Evolutionary conservation across 352 stramenopile genomes (phyloP).

Genomic region (Plasmopara muralis): DNA sequence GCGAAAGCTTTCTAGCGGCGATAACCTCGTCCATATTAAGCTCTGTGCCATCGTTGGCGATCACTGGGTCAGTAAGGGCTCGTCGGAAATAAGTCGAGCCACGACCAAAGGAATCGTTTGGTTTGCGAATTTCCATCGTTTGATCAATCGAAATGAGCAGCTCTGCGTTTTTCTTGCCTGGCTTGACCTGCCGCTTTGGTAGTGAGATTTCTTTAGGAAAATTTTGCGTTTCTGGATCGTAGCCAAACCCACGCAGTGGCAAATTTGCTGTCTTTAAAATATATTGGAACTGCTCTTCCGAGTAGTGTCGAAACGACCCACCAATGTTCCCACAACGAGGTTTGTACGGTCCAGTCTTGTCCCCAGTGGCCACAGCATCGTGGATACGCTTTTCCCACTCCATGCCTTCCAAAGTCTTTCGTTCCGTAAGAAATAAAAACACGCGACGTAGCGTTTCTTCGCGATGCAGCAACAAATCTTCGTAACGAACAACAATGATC

Average conservation of each 20-base stretch:
- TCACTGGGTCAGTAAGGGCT: slow-evolving; percentile 61
- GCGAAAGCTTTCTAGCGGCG: slow-evolving; percentile 34
- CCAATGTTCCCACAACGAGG: slow-evolving; percentile 82
- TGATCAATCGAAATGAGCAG: slow-evolving; percentile 62
- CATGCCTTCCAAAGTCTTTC: slow-evolving; percentile 57
- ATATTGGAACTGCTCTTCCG: slow-evolving; percentile 76
- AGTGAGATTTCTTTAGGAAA: slow-evolving; percentile 67
- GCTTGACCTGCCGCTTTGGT: slow-evolving; percentile 78
- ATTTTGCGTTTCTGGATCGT: slow-evolving; percentile 72
- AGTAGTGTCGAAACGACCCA: slow-evolving; percentile 77
- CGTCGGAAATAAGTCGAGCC: slow-evolving; percentile 80
- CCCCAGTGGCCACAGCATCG: slow-evolving; percentile 46
- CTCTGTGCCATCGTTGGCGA: slow-evolving; percentile 68
- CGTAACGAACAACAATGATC: slow-evolving; percentile 89
- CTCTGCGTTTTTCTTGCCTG: slow-evolving; percentile 40
- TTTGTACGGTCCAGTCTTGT: slow-evolving; percentile 71
- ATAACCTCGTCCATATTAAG: slow-evolving; percentile 84
- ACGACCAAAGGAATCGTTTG: slow-evolving; percentile 71
- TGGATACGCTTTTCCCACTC: slow-evolving; percentile 70
- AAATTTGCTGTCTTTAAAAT: slow-evolving; percentile 72
- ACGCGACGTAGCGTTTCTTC: slow-evolving; percentile 73
- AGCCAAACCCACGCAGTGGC: slow-evolving; percentile 79
- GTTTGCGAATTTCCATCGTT: slow-evolving; percentile 63
- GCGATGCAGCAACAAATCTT: slow-evolving; percentile 82
- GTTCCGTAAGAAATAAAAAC: slow-evolving; percentile 70